Evolutionary conservation across 1,284 basidiomycete species (phyloP).

Genomic region (Pseudozyma sp.): DNA sequence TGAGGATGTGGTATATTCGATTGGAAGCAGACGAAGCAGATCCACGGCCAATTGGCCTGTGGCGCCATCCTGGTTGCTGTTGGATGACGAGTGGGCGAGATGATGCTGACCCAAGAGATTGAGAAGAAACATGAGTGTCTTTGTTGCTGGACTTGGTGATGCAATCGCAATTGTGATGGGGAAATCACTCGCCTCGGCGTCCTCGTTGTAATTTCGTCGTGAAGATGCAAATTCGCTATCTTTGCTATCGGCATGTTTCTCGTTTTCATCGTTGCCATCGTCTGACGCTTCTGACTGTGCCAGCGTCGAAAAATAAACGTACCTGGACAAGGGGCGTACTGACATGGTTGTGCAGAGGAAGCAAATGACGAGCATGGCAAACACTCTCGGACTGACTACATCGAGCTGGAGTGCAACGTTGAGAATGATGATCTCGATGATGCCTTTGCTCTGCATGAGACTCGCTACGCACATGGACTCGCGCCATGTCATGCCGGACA

Average conservation of each 20-base stretch:
- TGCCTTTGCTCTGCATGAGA: slow-evolving; percentile 55
- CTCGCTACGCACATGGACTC: slow-evolving; percentile 49
- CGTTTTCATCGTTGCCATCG: neutral
- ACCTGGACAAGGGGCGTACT: slow-evolving; percentile 44
- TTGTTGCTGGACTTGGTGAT: slow-evolving; percentile 44
- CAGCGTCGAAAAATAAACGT: slow-evolving; percentile 39
- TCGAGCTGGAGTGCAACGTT: slow-evolving; percentile 44
- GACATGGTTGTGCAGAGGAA: slow-evolving; percentile 52
- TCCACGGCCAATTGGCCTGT: slow-evolving; percentile 42
- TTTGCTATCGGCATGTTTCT: slow-evolving; percentile 5
- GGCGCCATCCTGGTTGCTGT: neutral
- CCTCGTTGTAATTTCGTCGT: neutral
- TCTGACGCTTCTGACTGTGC: slow-evolving; percentile 10
- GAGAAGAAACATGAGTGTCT: slow-evolving; percentile 51
- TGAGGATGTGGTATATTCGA: slow-evolving; percentile 43
- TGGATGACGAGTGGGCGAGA: neutral
- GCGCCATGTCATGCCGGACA: slow-evolving; percentile 49
- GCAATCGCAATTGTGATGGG: slow-evolving; percentile 50
- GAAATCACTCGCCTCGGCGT: slow-evolving; percentile 22
- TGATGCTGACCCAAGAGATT: slow-evolving; percentile 28
- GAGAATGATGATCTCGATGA: slow-evolving; percentile 60
- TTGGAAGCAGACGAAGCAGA: slow-evolving; percentile 44
- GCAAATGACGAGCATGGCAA: slow-evolving; percentile 54
- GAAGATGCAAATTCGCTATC: neutral
- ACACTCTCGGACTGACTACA: slow-evolving; percentile 43